Evolutionary conservation across 257 asterid species (phyloP).

Genomic region (Buddleja alternifolia): DNA sequence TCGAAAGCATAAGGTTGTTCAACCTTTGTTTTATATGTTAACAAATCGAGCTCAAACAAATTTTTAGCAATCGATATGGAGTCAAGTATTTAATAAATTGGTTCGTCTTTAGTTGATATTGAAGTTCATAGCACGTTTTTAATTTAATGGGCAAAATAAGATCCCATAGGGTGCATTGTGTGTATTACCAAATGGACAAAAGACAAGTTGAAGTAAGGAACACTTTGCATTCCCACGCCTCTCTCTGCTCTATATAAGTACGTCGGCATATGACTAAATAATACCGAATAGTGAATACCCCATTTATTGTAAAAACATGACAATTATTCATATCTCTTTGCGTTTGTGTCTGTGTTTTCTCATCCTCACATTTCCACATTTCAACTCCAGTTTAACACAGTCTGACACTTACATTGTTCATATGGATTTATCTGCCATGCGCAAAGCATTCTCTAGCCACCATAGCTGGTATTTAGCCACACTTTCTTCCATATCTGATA

Average conservation of each 20-base stretch:
- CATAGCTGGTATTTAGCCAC: constrained; percentile 60
- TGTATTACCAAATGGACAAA: constrained; percentile 26
- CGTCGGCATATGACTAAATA: not conserved
- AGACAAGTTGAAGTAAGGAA: constrained; percentile 48
- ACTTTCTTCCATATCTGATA: constrained; percentile 45
- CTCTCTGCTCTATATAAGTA: constrained; percentile 36
- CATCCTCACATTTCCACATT: constrained; percentile 27
- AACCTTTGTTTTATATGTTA: too few species aligned
- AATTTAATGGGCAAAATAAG: constrained; percentile 20
- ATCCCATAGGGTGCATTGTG: constrained; percentile 10
- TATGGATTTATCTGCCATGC: constrained; percentile 76
- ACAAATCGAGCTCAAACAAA: too few species aligned
- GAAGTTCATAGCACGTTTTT: constrained; percentile 21
- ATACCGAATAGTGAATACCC: constrained; percentile 17
- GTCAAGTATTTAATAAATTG: too few species aligned
- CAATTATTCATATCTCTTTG: constrained; percentile 29
- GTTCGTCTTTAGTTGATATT: not conserved
- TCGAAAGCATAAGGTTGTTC: too few species aligned
- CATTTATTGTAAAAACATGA: constrained; percentile 44
- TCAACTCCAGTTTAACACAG: constrained; percentile 37
- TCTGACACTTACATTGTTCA: constrained; percentile 63
- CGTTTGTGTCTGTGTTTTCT: constrained; percentile 37
- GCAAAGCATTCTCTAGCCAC: constrained; percentile 66
- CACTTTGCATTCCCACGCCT: constrained; percentile 34
- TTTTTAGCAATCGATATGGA: too few species aligned